phyloP scores from a whole-genome alignment of 2,329 filamentous ascomycete genomes.

The Ceratocystis albifundus region DNA sequence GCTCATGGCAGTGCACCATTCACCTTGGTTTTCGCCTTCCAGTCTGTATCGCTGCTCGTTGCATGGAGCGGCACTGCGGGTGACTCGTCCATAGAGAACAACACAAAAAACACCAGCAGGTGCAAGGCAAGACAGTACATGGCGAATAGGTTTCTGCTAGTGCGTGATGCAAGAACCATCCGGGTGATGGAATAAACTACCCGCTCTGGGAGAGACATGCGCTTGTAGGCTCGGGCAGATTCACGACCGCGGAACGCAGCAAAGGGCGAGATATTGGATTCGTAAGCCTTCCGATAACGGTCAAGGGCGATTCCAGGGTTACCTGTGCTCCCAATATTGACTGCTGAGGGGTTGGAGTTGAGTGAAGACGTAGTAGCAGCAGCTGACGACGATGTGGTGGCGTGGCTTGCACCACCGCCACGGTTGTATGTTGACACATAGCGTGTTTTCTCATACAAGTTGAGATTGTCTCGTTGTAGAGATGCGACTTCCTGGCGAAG shows the following conservation, averaged over 20 bases:
- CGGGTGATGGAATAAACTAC: slow-evolving; percentile 82
- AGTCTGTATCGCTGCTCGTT: slow-evolving; percentile 34
- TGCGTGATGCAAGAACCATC: slow-evolving; percentile 79
- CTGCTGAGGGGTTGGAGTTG: slow-evolving; percentile 65
- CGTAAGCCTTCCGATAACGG: slow-evolving; percentile 83
- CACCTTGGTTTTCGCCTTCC: slow-evolving; percentile 15
- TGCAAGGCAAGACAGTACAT: slow-evolving; percentile 84
- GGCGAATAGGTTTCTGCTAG: slow-evolving; percentile 87
- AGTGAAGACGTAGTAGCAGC: slow-evolving; percentile 50
- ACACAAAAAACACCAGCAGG: slow-evolving; percentile 70
- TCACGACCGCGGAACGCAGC: slow-evolving; percentile 92
- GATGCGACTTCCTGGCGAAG: slow-evolving; percentile 83
- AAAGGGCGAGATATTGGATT: slow-evolving; percentile 90
- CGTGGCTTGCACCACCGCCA: slow-evolving; percentile 31
- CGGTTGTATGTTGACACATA: slow-evolving; percentile 92
- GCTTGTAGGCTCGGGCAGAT: slow-evolving; percentile 76
- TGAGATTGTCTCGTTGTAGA: slow-evolving; percentile 90
- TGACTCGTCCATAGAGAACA: slow-evolving; percentile 41
- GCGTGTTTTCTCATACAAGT: slow-evolving; percentile 91
- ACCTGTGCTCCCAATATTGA: slow-evolving; percentile 46
- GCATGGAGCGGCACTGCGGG: slow-evolving; percentile 44
- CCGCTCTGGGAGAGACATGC: slow-evolving; percentile 85
- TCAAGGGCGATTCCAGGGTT: slow-evolving; percentile 59
- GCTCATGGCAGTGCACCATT: slow-evolving; percentile 19
- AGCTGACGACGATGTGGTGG: slow-evolving; percentile 47